Base-by-base conservation (phyloP, 2,329 filamentous ascomycete species). In the Colletotrichum euphorbiae region DNA sequence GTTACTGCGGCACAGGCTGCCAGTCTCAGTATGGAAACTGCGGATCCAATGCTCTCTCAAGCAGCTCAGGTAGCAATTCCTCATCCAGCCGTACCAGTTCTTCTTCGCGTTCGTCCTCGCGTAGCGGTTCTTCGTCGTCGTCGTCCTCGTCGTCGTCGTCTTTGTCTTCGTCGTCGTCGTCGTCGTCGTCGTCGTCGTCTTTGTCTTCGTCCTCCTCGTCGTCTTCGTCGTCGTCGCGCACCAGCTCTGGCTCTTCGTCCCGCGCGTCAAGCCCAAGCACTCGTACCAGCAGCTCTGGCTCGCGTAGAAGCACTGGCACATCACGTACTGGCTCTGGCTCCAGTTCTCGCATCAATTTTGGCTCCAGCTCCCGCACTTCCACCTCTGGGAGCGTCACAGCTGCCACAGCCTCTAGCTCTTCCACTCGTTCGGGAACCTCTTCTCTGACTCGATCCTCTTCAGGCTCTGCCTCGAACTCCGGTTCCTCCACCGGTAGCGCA, bases 1-100 rank as follows among this genome's bases (percentile, higher is more conserved):
- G 24, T 6, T 71, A 71, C 62, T 73, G 72, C 62, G 72, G 70
- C 9, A 46, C 67, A 3, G 68, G 62, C 15, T 73, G 71, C 11
- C 67, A 73, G 52, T 50, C 65, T 6, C 21, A 55, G 28, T 73
- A 70, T 45, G 72, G 72, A 5, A 54, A 48, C 12, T 73, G 72
- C 33, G 57, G 60, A 9, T 43, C 36, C 38, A 43, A 57, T 21
- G 28, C 38, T 12, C 28, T 28, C 28, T 28, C 28, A 28, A 38
- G 19, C 13, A 31, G 17, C 40, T 24, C 59, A 55, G 40, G 50
- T 55, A 46, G 40, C 40, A 48, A 51, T 6, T 56, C 60, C 3
- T 56, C 60, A 1, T 62, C 59, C 2, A 48, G 21, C 24, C 48
- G 48, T n/a, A 15, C 13, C 9, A 51, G 48, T 13, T 31, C 24